Conservation (phyloP, 2,329 filamentous ascomycete genomes). For the Botrytis hyacinthi region DNA sequence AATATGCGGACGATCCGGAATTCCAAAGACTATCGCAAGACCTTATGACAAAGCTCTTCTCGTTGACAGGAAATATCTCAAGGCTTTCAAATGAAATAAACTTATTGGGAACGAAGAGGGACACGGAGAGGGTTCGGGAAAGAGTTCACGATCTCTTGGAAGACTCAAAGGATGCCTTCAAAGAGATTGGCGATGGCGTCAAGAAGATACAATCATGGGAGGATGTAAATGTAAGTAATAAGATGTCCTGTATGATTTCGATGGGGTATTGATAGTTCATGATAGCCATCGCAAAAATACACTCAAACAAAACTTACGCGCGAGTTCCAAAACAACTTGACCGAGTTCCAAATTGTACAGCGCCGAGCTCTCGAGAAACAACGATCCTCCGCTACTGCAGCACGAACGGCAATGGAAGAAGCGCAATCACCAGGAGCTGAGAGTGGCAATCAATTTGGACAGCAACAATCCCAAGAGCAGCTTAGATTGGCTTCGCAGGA, state of each 20-base stretch:
- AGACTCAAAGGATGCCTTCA: conserved; percentile 82
- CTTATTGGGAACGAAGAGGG: conserved; percentile 83
- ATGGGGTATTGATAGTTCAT: conserved; percentile 21
- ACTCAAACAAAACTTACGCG: conserved; percentile 92
- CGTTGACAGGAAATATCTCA: conserved; percentile 82
- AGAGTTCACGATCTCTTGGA: conserved; percentile 84
- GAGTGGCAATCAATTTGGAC: conserved; percentile 42
- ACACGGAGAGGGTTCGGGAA: conserved; percentile 87
- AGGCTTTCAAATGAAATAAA: conserved; percentile 80
- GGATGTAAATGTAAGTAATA: conserved; percentile 66
- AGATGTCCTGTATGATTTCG: conserved; percentile 23
- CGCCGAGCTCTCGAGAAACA: conserved; percentile 89
- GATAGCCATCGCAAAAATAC: conserved; percentile 88
- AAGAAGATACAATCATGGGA: conserved; percentile 89
- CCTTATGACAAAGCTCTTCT: conserved; percentile 85
- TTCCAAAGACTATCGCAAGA: conserved; percentile 81
- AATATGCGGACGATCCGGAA: conserved; percentile 88
- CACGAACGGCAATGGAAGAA: conserved; percentile 74
- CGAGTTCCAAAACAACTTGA: conserved; percentile 84
- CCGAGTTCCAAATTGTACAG: conserved; percentile 92
- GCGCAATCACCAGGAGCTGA: conserved; percentile 43
- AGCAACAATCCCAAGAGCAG: conserved; percentile 70
- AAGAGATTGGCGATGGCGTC: conserved; percentile 86
- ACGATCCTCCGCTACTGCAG: conserved; percentile 78
- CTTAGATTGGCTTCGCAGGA: conserved; percentile 82